phyloP scores from a whole-genome alignment of 2,329 filamentous ascomycete genomes.

The Chaetomiaceae sp. region DNA sequence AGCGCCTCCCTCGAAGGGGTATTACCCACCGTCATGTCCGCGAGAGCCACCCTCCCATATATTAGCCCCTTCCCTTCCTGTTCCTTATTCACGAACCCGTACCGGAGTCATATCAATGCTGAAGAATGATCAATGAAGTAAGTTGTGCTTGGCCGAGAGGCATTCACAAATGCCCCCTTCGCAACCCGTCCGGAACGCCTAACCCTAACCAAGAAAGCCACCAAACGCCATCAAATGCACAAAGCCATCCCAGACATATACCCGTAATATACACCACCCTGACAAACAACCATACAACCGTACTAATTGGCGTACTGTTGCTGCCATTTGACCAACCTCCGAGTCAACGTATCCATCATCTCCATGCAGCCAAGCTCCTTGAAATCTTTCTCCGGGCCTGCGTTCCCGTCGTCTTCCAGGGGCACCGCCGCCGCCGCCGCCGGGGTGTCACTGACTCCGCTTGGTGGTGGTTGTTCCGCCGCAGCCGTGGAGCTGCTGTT shows the following conservation, averaged over 20 bases:
- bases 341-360: conserved; percentile 85
- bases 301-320: conserved; percentile 52
- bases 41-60: conserved; percentile 9
- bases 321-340: conserved; percentile 81
- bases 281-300: neutral
- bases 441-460: conserved; percentile 26
- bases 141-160: neutral
- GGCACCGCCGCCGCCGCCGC: conserved; percentile 21
- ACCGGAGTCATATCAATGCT: neutral
- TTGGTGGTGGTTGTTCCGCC: neutral
- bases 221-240: conserved; percentile 10
- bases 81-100: neutral
- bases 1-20: conserved; percentile 10
- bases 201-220: neutral
- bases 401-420: conserved; percentile 28
- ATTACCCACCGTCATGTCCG: conserved; percentile 1
- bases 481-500: neutral
- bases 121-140: neutral
- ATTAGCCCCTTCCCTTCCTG: neutral
- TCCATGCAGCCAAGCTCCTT: conserved; percentile 72
- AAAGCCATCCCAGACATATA: neutral
- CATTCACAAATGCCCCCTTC: conserved; percentile 21
- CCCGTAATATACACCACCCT: conserved; percentile 2
- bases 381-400: conserved; percentile 50
- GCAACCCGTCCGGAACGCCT: conserved; percentile 1